phyloP scores from a whole-genome alignment of 208 protist species.

The Trichomonas vaginalis region DNA sequence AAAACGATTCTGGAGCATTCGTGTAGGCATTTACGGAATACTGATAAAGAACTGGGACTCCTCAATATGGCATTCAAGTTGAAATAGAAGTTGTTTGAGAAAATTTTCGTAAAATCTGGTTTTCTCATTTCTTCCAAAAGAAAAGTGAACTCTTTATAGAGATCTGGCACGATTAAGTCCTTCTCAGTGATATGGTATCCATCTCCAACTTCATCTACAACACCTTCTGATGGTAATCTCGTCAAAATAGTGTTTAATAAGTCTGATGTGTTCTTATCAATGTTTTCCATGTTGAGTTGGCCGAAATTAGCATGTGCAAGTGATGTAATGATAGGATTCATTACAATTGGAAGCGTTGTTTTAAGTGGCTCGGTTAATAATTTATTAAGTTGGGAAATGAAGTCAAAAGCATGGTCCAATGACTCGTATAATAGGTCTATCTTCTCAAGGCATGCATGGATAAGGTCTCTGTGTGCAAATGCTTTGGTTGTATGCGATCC shows the following conservation, averaged over 20 bases:
- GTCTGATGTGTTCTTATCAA: neutral
- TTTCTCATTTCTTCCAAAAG: neutral
- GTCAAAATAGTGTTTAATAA: neutral
- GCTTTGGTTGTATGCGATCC: neutral
- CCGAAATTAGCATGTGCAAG: neutral
- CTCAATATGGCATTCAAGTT: neutral
- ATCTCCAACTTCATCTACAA: neutral
- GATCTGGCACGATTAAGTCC: neutral
- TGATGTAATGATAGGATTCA: neutral
- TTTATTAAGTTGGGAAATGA: neutral
- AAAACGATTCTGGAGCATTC: neutral
- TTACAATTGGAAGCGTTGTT: neutral
- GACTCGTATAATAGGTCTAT: neutral
- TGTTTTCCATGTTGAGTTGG: neutral
- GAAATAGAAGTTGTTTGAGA: neutral
- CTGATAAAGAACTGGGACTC: neutral
- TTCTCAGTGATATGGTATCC: neutral
- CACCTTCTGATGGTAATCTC: neutral
- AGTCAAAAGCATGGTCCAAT: neutral
- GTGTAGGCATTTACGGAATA: neutral
- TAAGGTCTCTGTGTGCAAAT: neutral
- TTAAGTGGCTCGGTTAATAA: neutral
- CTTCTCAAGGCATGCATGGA: neutral
- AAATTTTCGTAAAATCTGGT: neutral
- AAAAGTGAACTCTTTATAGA: neutral